Evolutionary conservation across 2,329 filamentous ascomycete genomes (phyloP).

Genomic region (Cephalotrichum gorgonifer): DNA sequence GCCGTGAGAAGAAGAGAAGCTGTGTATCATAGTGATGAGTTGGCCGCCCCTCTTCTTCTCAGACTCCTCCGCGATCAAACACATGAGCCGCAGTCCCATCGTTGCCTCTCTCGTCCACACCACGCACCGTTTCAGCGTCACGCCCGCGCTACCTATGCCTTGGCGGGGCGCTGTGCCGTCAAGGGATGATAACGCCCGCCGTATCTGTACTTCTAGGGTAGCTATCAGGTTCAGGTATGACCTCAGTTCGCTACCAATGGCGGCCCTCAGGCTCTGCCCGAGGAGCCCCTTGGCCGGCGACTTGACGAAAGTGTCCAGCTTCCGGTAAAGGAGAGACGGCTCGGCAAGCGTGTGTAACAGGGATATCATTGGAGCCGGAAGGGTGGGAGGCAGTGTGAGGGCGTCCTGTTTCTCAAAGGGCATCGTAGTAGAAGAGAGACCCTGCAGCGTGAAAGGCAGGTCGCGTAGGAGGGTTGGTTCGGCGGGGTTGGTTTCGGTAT

Average conservation of each 20-base stretch:
- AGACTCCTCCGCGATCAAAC: constrained; percentile 85
- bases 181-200: constrained; percentile 67
- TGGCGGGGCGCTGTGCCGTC: constrained; percentile 56
- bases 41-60: constrained; percentile 76
- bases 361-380: constrained; percentile 77
- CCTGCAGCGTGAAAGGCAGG: constrained; percentile 86
- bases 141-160: constrained; percentile 73
- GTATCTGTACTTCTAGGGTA: constrained; percentile 84
- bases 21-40: constrained; percentile 86
- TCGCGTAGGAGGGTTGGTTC: constrained; percentile 65
- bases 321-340: constrained; percentile 82
- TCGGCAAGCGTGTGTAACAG: constrained; percentile 85
- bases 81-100: constrained; percentile 89
- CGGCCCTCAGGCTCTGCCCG: constrained; percentile 81
- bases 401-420: constrained; percentile 60
- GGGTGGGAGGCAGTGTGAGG: constrained; percentile 64
- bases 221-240: constrained; percentile 87
- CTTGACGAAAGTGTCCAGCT: constrained; percentile 71
- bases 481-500: constrained; percentile 45
- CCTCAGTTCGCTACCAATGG: constrained; percentile 73
- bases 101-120: constrained; percentile 97
- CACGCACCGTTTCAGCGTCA: constrained; percentile 89
- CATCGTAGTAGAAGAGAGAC: constrained; percentile 77
- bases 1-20: constrained; percentile 85
- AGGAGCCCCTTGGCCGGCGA: constrained; percentile 75